phyloP scores from a whole-genome alignment of 495 filamentous ascomycete species.

The Penicillium cosmopolitanum region DNA sequence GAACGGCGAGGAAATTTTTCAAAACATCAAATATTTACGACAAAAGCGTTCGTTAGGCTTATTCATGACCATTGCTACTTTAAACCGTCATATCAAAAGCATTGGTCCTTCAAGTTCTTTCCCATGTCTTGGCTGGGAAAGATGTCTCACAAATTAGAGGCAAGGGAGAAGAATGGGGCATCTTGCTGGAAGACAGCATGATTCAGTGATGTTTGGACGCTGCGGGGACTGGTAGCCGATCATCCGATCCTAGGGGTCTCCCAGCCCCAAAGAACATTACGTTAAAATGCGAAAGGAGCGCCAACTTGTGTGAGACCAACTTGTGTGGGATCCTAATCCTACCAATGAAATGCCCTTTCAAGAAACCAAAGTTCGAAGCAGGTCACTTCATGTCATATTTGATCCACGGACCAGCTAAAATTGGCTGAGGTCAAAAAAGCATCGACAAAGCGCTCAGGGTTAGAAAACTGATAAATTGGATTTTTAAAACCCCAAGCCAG shows the following conservation, averaged over 20 bases:
- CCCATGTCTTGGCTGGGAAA: neutral
- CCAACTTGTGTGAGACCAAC: no score
- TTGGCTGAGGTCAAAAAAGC: neutral
- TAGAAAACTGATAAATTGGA: neutral
- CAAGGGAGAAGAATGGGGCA: neutral
- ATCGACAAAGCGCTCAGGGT: neutral
- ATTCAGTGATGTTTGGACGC: neutral
- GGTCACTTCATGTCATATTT: no score
- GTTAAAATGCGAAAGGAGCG: neutral
- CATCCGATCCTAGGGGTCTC: neutral
- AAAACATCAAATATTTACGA: no score
- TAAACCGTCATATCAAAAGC: neutral
- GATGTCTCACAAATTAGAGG: neutral
- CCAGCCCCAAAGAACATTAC: neutral
- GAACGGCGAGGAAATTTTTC: no score
- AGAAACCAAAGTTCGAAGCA: no score
- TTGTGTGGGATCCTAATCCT: no score
- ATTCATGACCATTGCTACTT: no score
- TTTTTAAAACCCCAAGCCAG: neutral
- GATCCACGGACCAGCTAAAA: neutral
- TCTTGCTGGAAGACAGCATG: neutral
- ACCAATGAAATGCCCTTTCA: no score
- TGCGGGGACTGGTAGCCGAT: neutral
- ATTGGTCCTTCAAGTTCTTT: neutral
- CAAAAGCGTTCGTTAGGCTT: no score